A percentile compares a stretch with the other conserved stretches of the same genome.
These are phyloP conservation scores for Gamsiella multidivaricata DNA, from an alignment of 192 early-diverging fungal species.

Conservation along the genomic window DNA sequence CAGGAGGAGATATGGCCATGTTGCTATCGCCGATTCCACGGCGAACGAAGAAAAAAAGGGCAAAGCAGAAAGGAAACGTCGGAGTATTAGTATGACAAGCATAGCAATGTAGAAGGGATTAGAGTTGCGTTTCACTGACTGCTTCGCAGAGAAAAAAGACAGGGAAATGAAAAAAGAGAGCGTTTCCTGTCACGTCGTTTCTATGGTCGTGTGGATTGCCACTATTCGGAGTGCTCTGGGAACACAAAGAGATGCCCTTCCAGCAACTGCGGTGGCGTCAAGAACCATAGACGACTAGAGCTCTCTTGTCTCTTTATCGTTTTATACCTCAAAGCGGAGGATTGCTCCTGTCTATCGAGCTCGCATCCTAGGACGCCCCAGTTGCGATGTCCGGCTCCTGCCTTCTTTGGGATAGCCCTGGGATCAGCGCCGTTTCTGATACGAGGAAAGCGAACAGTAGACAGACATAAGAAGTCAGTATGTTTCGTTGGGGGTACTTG, in stretches of 20 bases:
- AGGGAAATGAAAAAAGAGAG: no score
- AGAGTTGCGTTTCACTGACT: neutral
- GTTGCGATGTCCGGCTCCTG: constrained; percentile 45
- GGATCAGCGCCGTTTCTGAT: constrained; percentile 32
- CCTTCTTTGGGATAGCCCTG: constrained; percentile 47
- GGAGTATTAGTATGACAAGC: no score
- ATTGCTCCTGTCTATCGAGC: constrained; percentile 23
- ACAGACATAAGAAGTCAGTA: neutral
- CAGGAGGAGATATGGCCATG: constrained; percentile 22
- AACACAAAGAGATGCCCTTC: no score
- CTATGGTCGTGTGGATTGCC: neutral
- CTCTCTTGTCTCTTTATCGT: no score
- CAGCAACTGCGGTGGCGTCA: no score
- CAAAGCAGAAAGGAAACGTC: no score
- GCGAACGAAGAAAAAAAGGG: neutral
- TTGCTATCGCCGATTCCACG: neutral
- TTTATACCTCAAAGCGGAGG: constrained; percentile 20
- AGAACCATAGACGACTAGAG: no score
- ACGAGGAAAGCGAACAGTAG: neutral
- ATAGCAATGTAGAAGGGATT: neutral
- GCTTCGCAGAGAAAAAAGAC: neutral
- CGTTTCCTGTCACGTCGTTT: neutral
- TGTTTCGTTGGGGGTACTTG: no score
- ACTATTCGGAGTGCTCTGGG: neutral
- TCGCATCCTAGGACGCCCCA: constrained; percentile 51